Conservation (phyloP, 2,329 filamentous ascomycete genomes). For the Zymoseptoria pseudotritici region DNA sequence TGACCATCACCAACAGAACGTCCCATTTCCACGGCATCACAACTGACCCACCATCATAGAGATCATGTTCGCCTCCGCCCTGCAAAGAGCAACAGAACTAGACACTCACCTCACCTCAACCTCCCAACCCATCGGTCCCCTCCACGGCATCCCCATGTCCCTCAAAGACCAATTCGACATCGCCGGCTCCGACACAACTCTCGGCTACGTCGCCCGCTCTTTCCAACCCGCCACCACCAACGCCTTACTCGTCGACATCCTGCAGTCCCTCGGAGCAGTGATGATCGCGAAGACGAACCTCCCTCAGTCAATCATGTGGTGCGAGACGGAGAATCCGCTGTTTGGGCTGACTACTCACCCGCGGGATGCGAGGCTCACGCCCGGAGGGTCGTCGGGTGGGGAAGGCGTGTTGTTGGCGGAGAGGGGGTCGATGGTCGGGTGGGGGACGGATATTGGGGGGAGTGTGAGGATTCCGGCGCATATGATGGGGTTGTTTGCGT, state of each 20-base stretch:
- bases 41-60: conserved; percentile 37
- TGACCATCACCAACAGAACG: background rate
- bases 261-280: conserved; percentile 45
- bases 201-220: conserved; percentile 46
- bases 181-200: conserved; percentile 43
- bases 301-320: conserved; percentile 49
- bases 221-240: conserved; percentile 45
- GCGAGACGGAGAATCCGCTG: conserved; percentile 48
- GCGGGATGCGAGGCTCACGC: conserved; percentile 35
- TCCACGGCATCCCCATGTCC: conserved; percentile 35
- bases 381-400: conserved; percentile 43
- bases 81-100: conserved; percentile 41
- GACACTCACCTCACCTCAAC: conserved; percentile 46
- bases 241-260: conserved; percentile 43
- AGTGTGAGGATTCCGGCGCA: conserved; percentile 44
- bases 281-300: conserved; percentile 48
- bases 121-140: conserved; percentile 31
- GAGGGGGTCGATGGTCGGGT: conserved; percentile 39
- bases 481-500: conserved; percentile 43
- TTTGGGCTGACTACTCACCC: conserved; percentile 46
- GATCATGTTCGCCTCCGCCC: conserved; percentile 48
- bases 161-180: conserved; percentile 53
- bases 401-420: conserved; percentile 37
- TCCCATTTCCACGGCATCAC: background rate
- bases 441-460: conserved; percentile 48